Evolutionary conservation across 2,329 filamentous ascomycete species (phyloP).

Genomic region (Colletotrichum ledebouriae): DNA sequence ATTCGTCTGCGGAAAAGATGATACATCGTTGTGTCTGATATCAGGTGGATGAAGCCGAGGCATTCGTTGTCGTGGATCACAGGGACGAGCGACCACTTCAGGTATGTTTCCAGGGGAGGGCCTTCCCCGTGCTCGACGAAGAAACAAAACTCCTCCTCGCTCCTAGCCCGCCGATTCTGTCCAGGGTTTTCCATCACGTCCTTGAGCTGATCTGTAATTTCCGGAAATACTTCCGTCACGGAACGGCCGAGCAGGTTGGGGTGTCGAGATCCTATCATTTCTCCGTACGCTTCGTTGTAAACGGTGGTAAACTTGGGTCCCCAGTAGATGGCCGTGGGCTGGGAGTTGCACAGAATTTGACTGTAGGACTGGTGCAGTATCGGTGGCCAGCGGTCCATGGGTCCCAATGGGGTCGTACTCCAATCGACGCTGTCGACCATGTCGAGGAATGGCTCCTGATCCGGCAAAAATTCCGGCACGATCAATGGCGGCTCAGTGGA

Average conservation of each 20-base stretch:
- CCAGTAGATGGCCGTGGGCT: slow-evolving; percentile 74
- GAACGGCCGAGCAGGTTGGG: slow-evolving; percentile 72
- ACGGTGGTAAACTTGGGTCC: slow-evolving; percentile 72
- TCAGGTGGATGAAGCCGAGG: slow-evolving; percentile 62
- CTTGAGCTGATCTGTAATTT: slow-evolving; percentile 70
- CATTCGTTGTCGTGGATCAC: slow-evolving; percentile 58
- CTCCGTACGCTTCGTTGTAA: slow-evolving; percentile 76
- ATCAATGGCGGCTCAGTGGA: slow-evolving; percentile 51
- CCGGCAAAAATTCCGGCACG: slow-evolving; percentile 52
- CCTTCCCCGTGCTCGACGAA: slow-evolving; percentile 59
- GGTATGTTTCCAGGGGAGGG: slow-evolving; percentile 61
- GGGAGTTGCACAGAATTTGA: slow-evolving; percentile 59
- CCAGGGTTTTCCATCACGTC: slow-evolving; percentile 52
- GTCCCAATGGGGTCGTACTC: slow-evolving; percentile 61
- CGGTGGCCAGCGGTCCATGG: slow-evolving; percentile 60
- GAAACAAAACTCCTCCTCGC: slow-evolving; percentile 60
- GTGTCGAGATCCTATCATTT: slow-evolving; percentile 74
- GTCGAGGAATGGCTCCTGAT: slow-evolving; percentile 55
- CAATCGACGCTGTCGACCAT: slow-evolving; percentile 60
- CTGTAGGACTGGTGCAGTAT: slow-evolving; percentile 61
- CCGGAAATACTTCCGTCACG: slow-evolving; percentile 57
- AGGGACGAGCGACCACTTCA: slow-evolving; percentile 63
- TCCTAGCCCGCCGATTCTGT: slow-evolving; percentile 50
- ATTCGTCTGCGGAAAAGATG: slow-evolving; percentile 63
- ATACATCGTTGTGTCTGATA: slow-evolving; percentile 61